Conservation (phyloP, 2,329 filamentous ascomycete genomes). For the Colletotrichum sp. region DNA sequence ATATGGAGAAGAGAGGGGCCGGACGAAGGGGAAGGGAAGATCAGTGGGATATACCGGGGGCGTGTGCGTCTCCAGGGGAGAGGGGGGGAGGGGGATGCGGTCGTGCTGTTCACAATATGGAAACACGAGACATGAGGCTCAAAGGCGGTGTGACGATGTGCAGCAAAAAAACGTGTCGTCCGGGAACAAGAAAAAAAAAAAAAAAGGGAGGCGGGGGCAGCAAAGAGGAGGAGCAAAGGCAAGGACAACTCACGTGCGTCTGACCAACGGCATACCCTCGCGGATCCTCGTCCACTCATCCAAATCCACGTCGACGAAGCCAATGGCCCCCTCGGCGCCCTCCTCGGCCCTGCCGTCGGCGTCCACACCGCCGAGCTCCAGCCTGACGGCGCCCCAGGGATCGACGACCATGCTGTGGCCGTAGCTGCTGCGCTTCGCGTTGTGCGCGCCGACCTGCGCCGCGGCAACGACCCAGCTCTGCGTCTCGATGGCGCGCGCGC, state of each 20-base stretch:
- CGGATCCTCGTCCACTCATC: constrained; percentile 52
- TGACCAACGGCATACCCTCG: constrained; percentile 55
- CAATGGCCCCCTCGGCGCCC: constrained; percentile 51
- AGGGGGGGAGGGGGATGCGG: background rate
- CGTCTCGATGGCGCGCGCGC: constrained; percentile 85
- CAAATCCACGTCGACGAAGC: constrained; percentile 60
- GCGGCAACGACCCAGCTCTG: constrained; percentile 88
- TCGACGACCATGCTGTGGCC: constrained; percentile 86
- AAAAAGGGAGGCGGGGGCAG: background rate
- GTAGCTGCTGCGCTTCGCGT: constrained; percentile 80
- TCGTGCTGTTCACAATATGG: background rate
- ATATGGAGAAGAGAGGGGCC: background rate
- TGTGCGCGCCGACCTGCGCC: constrained; percentile 78
- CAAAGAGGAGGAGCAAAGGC: background rate
- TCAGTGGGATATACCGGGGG: background rate
- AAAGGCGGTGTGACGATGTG: background rate
- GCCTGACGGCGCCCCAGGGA: constrained; percentile 82
- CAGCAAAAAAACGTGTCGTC: background rate
- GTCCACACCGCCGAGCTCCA: constrained; percentile 63
- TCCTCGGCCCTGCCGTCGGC: constrained; percentile 43
- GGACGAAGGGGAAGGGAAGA: background rate
- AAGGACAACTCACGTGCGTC: constrained; percentile 52
- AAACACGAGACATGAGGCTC: background rate
- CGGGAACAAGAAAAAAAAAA: background rate
- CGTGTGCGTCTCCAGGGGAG: background rate